phyloP scores from a whole-genome alignment of 192 early-diverging fungal genomes.

The Diversispora epigaea region DNA sequence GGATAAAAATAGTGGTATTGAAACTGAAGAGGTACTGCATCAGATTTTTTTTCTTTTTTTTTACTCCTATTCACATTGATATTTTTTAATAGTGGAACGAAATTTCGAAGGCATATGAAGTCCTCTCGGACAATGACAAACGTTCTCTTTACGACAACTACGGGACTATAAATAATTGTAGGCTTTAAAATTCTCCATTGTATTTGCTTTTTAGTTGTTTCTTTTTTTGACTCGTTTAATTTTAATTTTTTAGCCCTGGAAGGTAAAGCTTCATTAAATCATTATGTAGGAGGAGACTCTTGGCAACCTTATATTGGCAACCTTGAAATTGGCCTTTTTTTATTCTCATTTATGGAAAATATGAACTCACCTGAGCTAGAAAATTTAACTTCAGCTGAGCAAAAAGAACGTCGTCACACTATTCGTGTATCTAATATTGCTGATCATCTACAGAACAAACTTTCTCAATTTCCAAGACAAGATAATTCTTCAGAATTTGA shows the following conservation, averaged over 20 bases:
- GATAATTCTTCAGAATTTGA: background rate
- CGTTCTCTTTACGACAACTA: background rate
- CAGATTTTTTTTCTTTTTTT: background rate
- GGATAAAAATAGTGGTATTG: slow-evolving; percentile 56
- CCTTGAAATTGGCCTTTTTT: slow-evolving; percentile 2
- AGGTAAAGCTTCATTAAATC: background rate
- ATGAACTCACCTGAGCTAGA: background rate
- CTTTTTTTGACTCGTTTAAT: background rate
- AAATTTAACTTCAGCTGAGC: background rate
- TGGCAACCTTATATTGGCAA: slow-evolving; percentile 12
- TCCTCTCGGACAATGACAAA: background rate
- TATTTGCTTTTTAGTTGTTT: slow-evolving; percentile 28
- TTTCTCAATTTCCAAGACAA: background rate
- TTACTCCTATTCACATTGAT: background rate
- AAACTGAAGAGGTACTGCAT: background rate
- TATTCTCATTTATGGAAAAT: background rate
- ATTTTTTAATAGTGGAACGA: background rate
- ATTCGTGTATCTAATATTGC: background rate
- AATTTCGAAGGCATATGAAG: background rate
- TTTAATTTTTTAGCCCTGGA: background rate
- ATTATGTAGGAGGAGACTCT: background rate
- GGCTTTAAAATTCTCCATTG: background rate
- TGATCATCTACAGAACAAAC: slow-evolving; percentile 3
- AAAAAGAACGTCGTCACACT: background rate
- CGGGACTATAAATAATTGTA: background rate